phyloP scores from a whole-genome alignment of 495 filamentous ascomycete species.

The Podospora australis region DNA sequence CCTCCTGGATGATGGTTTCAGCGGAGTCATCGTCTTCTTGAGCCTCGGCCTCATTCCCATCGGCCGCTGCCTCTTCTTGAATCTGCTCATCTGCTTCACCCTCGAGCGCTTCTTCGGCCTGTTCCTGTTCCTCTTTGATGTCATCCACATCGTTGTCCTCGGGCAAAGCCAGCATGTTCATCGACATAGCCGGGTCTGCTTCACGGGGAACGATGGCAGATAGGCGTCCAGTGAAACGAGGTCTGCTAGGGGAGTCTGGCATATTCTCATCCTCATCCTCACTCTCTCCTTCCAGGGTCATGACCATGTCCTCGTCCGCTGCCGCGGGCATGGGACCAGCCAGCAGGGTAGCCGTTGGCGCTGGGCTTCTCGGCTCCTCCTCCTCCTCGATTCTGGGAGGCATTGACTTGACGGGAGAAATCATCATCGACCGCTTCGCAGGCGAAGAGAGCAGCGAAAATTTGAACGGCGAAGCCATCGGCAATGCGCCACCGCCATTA shows the following conservation, averaged over 20 bases:
- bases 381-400: constrained; percentile 9
- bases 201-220: constrained; percentile 45
- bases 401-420: constrained; percentile 33
- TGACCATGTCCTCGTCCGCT: constrained; percentile 10
- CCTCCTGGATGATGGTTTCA: background rate
- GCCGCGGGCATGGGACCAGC: constrained; percentile 31
- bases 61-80: background rate
- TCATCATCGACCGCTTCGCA: constrained; percentile 34
- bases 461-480: constrained; percentile 30
- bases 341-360: constrained; percentile 30
- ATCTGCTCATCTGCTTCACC: background rate
- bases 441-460: constrained; percentile 40
- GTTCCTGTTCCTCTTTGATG: background rate
- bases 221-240: constrained; percentile 44
- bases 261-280: constrained; percentile 13
- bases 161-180: constrained; percentile 14
- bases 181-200: constrained; percentile 37
- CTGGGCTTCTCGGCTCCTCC: constrained; percentile 6
- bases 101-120: background rate
- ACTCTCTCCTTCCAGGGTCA: background rate
- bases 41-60: background rate
- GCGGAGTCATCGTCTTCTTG: background rate
- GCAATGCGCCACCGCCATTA: background rate
- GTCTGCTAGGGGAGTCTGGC: constrained; percentile 27
- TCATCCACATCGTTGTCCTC: constrained; percentile 6